Conservation (phyloP, 345 rosid genomes). For the Acer yangbiense region DNA sequence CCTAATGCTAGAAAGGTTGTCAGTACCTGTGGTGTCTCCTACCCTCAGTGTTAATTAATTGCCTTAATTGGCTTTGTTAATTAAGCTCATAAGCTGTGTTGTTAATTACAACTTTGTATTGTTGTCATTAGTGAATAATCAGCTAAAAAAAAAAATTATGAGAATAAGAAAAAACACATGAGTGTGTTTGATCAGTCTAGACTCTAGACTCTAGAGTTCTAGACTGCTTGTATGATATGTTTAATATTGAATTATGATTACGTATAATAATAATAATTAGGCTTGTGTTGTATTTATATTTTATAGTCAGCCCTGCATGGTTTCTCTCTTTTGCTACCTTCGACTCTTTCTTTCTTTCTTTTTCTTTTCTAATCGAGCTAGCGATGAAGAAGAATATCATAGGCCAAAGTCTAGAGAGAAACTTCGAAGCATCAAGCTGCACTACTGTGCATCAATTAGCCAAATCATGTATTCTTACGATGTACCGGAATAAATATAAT, state of each 20-base stretch:
- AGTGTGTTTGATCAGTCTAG: not conserved
- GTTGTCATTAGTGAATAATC: not conserved
- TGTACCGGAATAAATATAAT: no score
- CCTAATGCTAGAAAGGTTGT: slow-evolving; percentile 51
- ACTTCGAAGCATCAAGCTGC: no score
- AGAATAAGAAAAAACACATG: not conserved
- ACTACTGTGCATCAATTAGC: no score
- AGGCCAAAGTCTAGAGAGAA: no score
- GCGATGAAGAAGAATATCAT: not conserved
- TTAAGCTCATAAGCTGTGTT: not conserved
- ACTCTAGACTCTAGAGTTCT: no score
- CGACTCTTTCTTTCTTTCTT: not conserved
- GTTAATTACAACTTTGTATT: not conserved
- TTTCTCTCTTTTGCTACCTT: not conserved
- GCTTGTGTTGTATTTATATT: not conserved
- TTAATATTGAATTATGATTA: no score
- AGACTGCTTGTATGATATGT: no score
- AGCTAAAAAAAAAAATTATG: no score
- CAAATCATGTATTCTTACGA: no score
- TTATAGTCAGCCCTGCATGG: not conserved
- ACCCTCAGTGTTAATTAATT: slow-evolving; percentile 47
- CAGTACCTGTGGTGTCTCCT: slow-evolving; percentile 46
- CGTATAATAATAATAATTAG: no score
- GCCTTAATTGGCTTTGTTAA: not conserved
- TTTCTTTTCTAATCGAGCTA: no score